These are phyloP conservation scores for Binderoboletus segoi DNA, from an alignment of 1,284 basidiomycete genomes.

Conservation along the genomic window DNA sequence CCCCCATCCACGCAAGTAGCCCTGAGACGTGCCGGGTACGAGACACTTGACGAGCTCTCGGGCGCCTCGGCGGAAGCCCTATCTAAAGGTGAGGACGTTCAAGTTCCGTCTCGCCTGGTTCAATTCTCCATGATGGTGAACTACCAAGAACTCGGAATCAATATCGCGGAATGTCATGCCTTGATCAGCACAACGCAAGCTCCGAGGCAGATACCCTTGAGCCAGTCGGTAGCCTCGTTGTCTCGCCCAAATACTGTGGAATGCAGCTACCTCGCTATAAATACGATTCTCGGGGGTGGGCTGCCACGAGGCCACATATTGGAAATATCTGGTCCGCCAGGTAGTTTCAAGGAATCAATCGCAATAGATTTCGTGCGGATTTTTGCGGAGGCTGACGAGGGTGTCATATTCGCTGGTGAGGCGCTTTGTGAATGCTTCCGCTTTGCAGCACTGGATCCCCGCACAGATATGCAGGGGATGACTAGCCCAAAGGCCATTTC, in stretches of 20 bases:
- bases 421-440: not conserved
- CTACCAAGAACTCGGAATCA: slow-evolving; percentile 49
- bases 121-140: not conserved
- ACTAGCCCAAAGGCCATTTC: slow-evolving; percentile 49
- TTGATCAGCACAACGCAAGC: slow-evolving; percentile 46
- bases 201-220: slow-evolving; percentile 40
- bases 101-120: not conserved
- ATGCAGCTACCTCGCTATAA: slow-evolving; percentile 50
- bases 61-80: slow-evolving; percentile 43
- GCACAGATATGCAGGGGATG: slow-evolving; percentile 67
- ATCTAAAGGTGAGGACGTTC: slow-evolving; percentile 42
- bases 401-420: slow-evolving; percentile 66
- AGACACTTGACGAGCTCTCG: slow-evolving; percentile 49
- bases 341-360: slow-evolving; percentile 60
- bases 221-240: slow-evolving; percentile 60
- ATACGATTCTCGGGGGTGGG: slow-evolving; percentile 62
- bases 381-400: slow-evolving; percentile 48
- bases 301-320: slow-evolving; percentile 60
- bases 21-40: slow-evolving; percentile 52
- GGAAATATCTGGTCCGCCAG: slow-evolving; percentile 75
- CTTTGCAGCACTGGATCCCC: slow-evolving; percentile 13
- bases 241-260: slow-evolving; percentile 30
- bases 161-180: slow-evolving; percentile 44
- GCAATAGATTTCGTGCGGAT: slow-evolving; percentile 50
- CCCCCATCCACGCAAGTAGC: slow-evolving; percentile 35